These are phyloP conservation scores for Jackrogersella minutella DNA, from an alignment of 495 filamentous ascomycete genomes.

Conservation along the genomic window DNA sequence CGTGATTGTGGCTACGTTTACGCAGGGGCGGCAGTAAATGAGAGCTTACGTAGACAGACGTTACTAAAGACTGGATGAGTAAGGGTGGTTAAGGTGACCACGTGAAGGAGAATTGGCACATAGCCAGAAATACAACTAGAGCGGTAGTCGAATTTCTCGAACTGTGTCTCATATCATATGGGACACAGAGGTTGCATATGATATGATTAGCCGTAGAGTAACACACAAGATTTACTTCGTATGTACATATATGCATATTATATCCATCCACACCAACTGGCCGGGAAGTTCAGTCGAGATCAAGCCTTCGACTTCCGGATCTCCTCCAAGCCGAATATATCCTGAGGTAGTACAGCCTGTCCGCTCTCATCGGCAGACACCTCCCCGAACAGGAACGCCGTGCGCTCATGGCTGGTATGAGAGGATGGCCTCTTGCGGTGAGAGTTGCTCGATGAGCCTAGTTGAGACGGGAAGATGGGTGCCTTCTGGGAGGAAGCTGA, in stretches of 20 bases:
- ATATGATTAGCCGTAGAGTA: too few species aligned
- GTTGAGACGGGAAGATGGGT: slow-evolving; percentile 35
- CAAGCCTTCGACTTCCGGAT: slow-evolving; percentile 43
- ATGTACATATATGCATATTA: not conserved
- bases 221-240: too few species aligned
- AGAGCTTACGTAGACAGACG: too few species aligned
- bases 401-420: slow-evolving; percentile 58
- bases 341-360: slow-evolving; percentile 45
- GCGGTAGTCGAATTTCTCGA: too few species aligned
- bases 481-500: slow-evolving; percentile 23
- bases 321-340: slow-evolving; percentile 58
- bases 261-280: not conserved
- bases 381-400: slow-evolving; percentile 66
- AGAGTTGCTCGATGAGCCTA: slow-evolving; percentile 7
- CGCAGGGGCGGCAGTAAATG: too few species aligned
- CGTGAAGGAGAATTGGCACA: too few species aligned
- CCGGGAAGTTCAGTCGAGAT: not conserved
- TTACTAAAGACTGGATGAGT: too few species aligned
- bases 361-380: slow-evolving; percentile 44
- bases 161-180: too few species aligned
- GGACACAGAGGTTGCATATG: too few species aligned
- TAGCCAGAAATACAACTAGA: too few species aligned
- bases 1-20: too few species aligned
- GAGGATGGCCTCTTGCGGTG: slow-evolving; percentile 52
- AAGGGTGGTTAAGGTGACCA: too few species aligned